These are phyloP conservation scores for Chaetomiaceae sp. DNA, from an alignment of 2,329 filamentous ascomycete species.

Conservation along the genomic window DNA sequence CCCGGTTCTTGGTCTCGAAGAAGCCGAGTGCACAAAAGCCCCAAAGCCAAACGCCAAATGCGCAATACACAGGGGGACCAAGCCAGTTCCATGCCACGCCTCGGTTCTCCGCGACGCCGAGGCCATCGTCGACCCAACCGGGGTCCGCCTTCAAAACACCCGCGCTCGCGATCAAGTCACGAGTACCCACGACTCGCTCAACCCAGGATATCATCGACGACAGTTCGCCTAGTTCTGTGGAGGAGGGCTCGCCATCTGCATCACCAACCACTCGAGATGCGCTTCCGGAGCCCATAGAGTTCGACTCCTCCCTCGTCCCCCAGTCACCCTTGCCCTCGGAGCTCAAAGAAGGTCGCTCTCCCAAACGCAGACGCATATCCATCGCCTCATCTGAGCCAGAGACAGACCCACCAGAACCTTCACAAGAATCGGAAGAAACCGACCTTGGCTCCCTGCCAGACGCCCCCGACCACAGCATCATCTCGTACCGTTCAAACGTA, in stretches of 20 bases:
- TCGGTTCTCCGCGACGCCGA: slow-evolving; percentile 22
- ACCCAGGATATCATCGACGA: slow-evolving; percentile 26
- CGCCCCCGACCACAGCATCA: slow-evolving; percentile 5
- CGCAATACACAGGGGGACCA: slow-evolving; percentile 11
- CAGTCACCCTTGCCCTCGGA: slow-evolving; percentile 12
- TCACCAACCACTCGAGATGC: neutral
- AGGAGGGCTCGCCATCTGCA: neutral
- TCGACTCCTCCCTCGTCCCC: slow-evolving; percentile 24
- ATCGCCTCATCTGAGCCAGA: slow-evolving; percentile 22
- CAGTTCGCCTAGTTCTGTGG: slow-evolving; percentile 22
- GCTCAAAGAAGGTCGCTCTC: slow-evolving; percentile 19
- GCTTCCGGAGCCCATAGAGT: slow-evolving; percentile 26
- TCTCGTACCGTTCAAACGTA: slow-evolving; percentile 3
- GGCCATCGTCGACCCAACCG: slow-evolving; percentile 16
- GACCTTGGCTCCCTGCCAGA: slow-evolving; percentile 1
- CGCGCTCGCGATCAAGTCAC: slow-evolving; percentile 14
- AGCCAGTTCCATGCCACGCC: slow-evolving; percentile 27
- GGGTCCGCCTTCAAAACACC: slow-evolving; percentile 12
- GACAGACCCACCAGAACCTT: neutral
- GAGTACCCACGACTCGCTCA: slow-evolving; percentile 15
- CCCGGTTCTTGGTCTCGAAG: slow-evolving; percentile 28
- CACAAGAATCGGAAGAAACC: neutral
- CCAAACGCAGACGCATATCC: slow-evolving; percentile 38
- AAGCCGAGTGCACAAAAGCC: slow-evolving; percentile 18
- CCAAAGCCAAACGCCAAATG: slow-evolving; percentile 20